Evolutionary conservation across 2,329 filamentous ascomycete species (phyloP).

Genomic region (Penicillium decumbens): DNA sequence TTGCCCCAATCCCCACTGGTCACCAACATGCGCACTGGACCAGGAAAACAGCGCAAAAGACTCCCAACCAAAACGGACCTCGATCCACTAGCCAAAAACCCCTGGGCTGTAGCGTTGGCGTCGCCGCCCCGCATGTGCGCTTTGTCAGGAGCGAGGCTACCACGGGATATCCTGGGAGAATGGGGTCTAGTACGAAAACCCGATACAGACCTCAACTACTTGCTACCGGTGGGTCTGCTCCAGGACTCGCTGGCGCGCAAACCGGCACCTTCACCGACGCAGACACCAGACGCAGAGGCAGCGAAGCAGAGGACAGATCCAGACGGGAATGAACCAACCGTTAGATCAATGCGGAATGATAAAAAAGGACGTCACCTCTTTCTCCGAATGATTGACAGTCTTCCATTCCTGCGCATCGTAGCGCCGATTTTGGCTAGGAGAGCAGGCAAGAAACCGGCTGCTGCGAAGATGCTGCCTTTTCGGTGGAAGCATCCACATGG

Average conservation of each 20-base stretch:
- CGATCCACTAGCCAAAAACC: slow-evolving; percentile 33
- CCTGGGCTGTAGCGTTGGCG: slow-evolving; percentile 40
- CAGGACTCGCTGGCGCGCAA: slow-evolving; percentile 25
- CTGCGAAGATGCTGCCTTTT: slow-evolving; percentile 30
- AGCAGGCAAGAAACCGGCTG: slow-evolving; percentile 10
- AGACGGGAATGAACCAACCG: background rate
- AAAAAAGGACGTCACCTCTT: slow-evolving; percentile 12
- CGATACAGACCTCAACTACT: slow-evolving; percentile 24
- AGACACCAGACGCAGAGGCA: background rate
- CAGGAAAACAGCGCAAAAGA: slow-evolving; percentile 24
- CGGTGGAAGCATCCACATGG: slow-evolving; percentile 34
- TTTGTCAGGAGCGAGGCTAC: slow-evolving; percentile 32
- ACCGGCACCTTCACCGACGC: background rate
- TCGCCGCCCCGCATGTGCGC: slow-evolving; percentile 35
- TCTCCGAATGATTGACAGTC: slow-evolving; percentile 28
- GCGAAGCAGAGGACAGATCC: background rate
- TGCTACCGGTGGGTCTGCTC: slow-evolving; percentile 34
- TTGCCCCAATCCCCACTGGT: slow-evolving; percentile 38
- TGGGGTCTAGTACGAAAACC: slow-evolving; percentile 36
- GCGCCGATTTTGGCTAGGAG: slow-evolving; percentile 12
- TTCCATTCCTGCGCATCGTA: slow-evolving; percentile 23
- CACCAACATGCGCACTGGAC: slow-evolving; percentile 18
- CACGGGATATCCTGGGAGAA: slow-evolving; percentile 31
- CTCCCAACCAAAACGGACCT: slow-evolving; percentile 23
- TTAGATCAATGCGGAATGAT: background rate